Evolutionary conservation across 2,329 filamentous ascomycete species (phyloP), one percentile per base, ranked within the genome.

Genomic region (Neofusicoccum sp.): DNA sequence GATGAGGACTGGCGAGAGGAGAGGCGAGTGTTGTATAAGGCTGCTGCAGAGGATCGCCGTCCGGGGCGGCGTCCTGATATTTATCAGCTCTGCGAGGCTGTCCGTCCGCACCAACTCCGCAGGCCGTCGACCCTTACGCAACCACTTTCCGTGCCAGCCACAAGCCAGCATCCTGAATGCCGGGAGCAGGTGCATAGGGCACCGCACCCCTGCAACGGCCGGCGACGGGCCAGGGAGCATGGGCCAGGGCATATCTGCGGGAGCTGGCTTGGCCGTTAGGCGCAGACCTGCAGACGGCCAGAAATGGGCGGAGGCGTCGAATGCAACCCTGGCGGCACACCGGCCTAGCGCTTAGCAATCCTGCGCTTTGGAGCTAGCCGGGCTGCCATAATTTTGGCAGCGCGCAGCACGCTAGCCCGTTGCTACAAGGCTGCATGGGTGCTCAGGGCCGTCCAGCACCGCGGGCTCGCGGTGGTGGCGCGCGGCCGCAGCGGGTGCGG

Each of bases 1-100:
- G 62, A 47, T 59, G 54, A 24, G 54, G 57, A 57, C 51, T 36
- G 54, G 61, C 16, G 31, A 44, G 58, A 49, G 44, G 30, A 60
- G 63, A 63, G 41, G 24, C 28, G 40, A 30, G 59, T 54, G 59
- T 28, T 49, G 58, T 51, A 59, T 59, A 53, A 60, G 58, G 58
- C 47, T 59, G 48, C 11, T 61, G 59, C 59, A 48, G 28, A 40
- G 38, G 59, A 61, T 61, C 59, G 31, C n/a, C 34, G 49, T 40
- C 56, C 60, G 61, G 68, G 69, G 69, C 63, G 66, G 63, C 54
- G 48, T 56, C 60, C 64, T 63, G 64, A 68, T 69, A 69, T 68
- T 67, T 68, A 68, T 69, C 66, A 65, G 63, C 61, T 62, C 58
- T n/a, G n/a, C n/a, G 44, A 60, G 57, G 57, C 57, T 33, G 44